These are phyloP conservation scores for Plantago coronopus DNA, from an alignment of 305 asterid species.

Conservation along the genomic window DNA sequence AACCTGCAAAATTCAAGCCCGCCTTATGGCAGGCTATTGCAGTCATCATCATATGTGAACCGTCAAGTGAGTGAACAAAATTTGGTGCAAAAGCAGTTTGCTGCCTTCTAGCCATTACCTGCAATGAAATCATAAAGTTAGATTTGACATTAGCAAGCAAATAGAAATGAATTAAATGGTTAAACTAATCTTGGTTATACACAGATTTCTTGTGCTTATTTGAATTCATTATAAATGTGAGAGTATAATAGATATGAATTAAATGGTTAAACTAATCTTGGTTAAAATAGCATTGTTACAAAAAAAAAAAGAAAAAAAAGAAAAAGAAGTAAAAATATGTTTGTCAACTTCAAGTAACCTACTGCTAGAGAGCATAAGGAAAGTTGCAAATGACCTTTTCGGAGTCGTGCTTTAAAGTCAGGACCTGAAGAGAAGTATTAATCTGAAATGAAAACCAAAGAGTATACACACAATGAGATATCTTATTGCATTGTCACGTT, in stretches of 20 bases:
- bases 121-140: constrained; percentile 18
- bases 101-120: constrained; percentile 89
- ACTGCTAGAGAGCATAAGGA: constrained; percentile 13
- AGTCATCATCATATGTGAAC: constrained; percentile 99
- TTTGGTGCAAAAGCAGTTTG: constrained; percentile 97
- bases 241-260: neutral
- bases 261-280: neutral
- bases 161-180: neutral
- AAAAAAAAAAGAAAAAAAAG: no score
- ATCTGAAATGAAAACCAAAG: constrained; percentile 48
- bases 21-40: constrained; percentile 88
- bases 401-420: constrained; percentile 73
- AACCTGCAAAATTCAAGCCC: constrained; percentile 94
- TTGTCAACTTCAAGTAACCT: no score
- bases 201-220: neutral
- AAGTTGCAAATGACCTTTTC: constrained; percentile 54
- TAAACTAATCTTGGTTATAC: neutral
- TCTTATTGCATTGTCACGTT: neutral
- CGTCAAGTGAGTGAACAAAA: constrained; percentile 94
- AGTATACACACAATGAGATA: constrained; percentile 1
- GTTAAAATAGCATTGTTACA: no score
- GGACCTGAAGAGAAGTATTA: constrained; percentile 83
- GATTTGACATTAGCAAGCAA: constrained; percentile 18
- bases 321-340: no score
- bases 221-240: neutral